A percentile compares a stretch with the other conserved stretches of the same genome.
Evolutionary conservation across 2,329 filamentous ascomycete species (phyloP).

Genomic region (Phialophora macrospora): DNA sequence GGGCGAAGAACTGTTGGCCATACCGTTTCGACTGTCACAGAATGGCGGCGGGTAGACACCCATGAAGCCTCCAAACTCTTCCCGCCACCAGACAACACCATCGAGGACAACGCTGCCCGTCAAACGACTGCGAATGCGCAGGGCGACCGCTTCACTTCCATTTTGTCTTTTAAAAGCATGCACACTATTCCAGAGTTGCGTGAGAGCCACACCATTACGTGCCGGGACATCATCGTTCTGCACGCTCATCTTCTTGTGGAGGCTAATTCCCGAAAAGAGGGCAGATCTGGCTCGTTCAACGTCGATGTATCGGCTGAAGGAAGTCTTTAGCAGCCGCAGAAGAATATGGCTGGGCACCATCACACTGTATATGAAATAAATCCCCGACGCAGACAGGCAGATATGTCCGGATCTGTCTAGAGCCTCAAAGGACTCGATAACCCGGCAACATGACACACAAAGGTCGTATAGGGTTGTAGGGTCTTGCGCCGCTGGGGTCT

Average conservation of each 20-base stretch:
- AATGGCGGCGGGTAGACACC: slow-evolving; percentile 33
- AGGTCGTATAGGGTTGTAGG: slow-evolving; percentile 32
- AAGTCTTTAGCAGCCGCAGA: slow-evolving; percentile 48
- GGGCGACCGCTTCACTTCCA: slow-evolving; percentile 43
- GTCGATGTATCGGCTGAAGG: slow-evolving; percentile 43
- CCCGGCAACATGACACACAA: slow-evolving; percentile 28
- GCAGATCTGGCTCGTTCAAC: slow-evolving; percentile 43
- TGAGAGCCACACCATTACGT: slow-evolving; percentile 45
- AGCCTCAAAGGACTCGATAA: slow-evolving; percentile 31
- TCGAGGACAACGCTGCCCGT: slow-evolving; percentile 47
- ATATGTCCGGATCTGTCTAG: slow-evolving; percentile 28
- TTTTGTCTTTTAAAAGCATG: slow-evolving; percentile 49
- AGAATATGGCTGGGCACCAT: slow-evolving; percentile 44
- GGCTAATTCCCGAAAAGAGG: slow-evolving; percentile 47
- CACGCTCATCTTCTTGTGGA: slow-evolving; percentile 47
- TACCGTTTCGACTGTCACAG: slow-evolving; percentile 25
- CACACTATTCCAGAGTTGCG: slow-evolving; percentile 49
- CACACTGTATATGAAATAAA: slow-evolving; percentile 42
- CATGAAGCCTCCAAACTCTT: slow-evolving; percentile 44
- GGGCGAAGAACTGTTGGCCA: not conserved
- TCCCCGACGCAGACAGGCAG: slow-evolving; percentile 19
- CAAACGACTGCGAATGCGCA: slow-evolving; percentile 50
- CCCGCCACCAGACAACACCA: slow-evolving; percentile 51
- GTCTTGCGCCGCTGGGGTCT: slow-evolving; percentile 29
- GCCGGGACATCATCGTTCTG: slow-evolving; percentile 46